A percentile compares a stretch with the other conserved stretches of the same genome.
Conservation (phyloP, 495 filamentous ascomycete genomes). For the Antarctomyces pellizariae region DNA sequence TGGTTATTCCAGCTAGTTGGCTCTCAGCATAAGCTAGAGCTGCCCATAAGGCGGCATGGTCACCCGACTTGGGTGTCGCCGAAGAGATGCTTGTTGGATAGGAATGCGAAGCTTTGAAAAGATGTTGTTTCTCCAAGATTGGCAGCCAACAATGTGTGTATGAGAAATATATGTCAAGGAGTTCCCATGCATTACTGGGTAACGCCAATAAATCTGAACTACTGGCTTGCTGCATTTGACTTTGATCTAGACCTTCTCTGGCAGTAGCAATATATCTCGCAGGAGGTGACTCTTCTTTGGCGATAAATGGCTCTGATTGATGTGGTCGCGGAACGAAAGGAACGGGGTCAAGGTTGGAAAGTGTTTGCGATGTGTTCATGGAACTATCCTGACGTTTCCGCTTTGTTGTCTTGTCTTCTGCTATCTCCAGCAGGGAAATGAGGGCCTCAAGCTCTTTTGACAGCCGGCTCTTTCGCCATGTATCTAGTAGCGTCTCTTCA, state of each 20-base stretch:
- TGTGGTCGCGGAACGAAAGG: no score
- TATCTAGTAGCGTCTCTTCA: conserved; percentile 29
- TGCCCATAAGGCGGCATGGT: conserved; percentile 41
- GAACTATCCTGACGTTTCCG: conserved; percentile 16
- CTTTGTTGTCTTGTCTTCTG: conserved; percentile 11
- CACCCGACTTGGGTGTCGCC: conserved; percentile 21
- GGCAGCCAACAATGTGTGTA: conserved; percentile 54
- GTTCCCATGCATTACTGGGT: conserved; percentile 35
- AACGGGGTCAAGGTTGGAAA: conserved; percentile 3
- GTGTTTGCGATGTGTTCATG: conserved; percentile 6
- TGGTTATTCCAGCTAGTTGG: conserved; percentile 21
- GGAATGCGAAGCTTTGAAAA: conserved; percentile 23
- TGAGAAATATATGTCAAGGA: conserved; percentile 50
- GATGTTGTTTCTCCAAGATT: conserved; percentile 43
- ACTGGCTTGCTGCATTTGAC: conserved; percentile 8
- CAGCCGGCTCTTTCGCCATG: conserved; percentile 31
- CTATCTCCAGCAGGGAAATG: conserved; percentile 20
- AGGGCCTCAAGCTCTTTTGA: conserved; percentile 29
- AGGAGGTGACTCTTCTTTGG: no score
- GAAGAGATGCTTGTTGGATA: conserved; percentile 15
- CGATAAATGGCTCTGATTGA: no score
- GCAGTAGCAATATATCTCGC: no score
- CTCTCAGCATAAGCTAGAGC: conserved; percentile 29
- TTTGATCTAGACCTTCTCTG: conserved; percentile 4
- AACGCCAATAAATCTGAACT: no score